These are phyloP conservation scores for Melampsora abietis-canadensis DNA, from an alignment of 1,284 basidiomycete species.

Conservation along the genomic window DNA sequence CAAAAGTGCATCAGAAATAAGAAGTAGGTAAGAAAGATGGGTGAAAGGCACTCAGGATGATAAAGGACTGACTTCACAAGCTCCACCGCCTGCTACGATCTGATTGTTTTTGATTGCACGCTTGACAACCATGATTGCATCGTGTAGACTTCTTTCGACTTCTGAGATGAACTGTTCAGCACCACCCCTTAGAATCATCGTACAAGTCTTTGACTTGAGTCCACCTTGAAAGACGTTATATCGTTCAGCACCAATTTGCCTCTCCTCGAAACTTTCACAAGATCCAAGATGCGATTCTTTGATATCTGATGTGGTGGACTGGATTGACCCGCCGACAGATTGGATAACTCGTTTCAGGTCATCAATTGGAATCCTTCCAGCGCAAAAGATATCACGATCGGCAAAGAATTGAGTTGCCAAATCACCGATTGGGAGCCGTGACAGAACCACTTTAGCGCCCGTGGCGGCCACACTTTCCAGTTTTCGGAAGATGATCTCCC, in stretches of 20 bases:
- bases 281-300: slow-evolving; percentile 74
- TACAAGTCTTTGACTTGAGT: slow-evolving; percentile 93
- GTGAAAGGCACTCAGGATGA: slow-evolving; percentile 19
- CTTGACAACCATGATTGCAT: slow-evolving; percentile 99
- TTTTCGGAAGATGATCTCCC: slow-evolving; percentile 99
- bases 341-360: slow-evolving; percentile 93
- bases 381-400: slow-evolving; percentile 98
- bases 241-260: slow-evolving; percentile 92
- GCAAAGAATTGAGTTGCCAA: slow-evolving; percentile 99
- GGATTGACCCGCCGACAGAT: slow-evolving; percentile 89
- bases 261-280: slow-evolving; percentile 88
- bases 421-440: slow-evolving; percentile 97
- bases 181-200: slow-evolving; percentile 89
- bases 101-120: slow-evolving; percentile 91
- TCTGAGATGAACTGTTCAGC: slow-evolving; percentile 99
- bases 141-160: slow-evolving; percentile 93
- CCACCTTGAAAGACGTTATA: slow-evolving; percentile 92
- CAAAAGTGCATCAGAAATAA: not conserved
- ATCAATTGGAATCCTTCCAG: slow-evolving; percentile 84
- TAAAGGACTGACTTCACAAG: slow-evolving; percentile 71
- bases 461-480: slow-evolving; percentile 93
- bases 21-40: slow-evolving; percentile 4
- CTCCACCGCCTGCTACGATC: slow-evolving; percentile 95
- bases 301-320: slow-evolving; percentile 94
- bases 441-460: slow-evolving; percentile 94